Conservation (phyloP, 257 asterid genomes). For the Primulina eburnea region DNA sequence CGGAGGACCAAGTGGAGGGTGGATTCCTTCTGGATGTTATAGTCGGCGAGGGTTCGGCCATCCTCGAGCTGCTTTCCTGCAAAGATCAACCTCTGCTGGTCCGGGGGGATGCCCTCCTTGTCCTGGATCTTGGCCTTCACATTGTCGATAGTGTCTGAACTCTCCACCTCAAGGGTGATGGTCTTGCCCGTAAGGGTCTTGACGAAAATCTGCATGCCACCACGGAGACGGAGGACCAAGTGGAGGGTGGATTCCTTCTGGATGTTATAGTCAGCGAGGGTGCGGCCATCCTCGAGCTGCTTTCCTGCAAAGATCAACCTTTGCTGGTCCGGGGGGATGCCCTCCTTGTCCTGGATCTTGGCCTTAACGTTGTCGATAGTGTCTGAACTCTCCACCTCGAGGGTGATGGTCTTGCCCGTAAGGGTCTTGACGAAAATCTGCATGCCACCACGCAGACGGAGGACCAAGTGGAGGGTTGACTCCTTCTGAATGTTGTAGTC, state of each 20-base stretch:
- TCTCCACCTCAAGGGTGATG: slow-evolving; percentile 46
- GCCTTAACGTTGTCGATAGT: slow-evolving; percentile 31
- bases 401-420: slow-evolving; percentile 34
- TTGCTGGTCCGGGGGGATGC: slow-evolving; percentile 35
- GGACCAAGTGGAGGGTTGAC: no score
- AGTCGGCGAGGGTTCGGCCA: slow-evolving; percentile 42
- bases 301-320: slow-evolving; percentile 37
- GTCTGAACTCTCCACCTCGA: slow-evolving; percentile 30
- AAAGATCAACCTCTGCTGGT: slow-evolving; percentile 46
- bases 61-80: slow-evolving; percentile 47
- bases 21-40: slow-evolving; percentile 44
- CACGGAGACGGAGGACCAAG: slow-evolving; percentile 39
- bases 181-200: slow-evolving; percentile 46
- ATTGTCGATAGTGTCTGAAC: slow-evolving; percentile 45
- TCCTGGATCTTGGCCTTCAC: slow-evolving; percentile 47
- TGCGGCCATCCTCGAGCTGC: slow-evolving; percentile 36
- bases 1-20: slow-evolving; percentile 50
- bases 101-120: slow-evolving; percentile 50
- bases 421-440: slow-evolving; percentile 38
- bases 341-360: slow-evolving; percentile 34
- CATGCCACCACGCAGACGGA: slow-evolving; percentile 16
- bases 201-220: slow-evolving; percentile 39
- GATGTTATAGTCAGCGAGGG: slow-evolving; percentile 32
- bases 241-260: slow-evolving; percentile 39
- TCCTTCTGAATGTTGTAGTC: no score